These are phyloP conservation scores for Neocucurbitaria cava DNA, from an alignment of 2,329 filamentous ascomycete species.

Conservation along the genomic window DNA sequence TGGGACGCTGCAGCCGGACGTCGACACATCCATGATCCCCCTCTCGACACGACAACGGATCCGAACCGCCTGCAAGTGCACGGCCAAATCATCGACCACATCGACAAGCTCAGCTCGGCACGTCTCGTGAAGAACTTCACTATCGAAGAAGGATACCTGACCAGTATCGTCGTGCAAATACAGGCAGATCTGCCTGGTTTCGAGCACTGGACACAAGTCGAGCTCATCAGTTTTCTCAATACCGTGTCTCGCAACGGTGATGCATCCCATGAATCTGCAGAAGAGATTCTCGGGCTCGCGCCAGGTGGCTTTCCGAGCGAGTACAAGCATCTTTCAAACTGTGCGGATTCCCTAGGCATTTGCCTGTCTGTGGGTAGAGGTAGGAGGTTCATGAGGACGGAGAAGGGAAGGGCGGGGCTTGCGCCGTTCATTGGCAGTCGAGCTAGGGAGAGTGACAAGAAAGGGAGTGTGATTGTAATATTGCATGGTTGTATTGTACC, in stretches of 20 bases:
- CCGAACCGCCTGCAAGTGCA: constrained; percentile 14
- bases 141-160: constrained; percentile 9
- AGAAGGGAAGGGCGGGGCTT: constrained; percentile 16
- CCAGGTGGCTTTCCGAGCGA: background rate
- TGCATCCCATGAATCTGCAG: constrained; percentile 7
- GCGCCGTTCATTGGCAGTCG: constrained; percentile 17
- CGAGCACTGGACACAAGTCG: constrained; percentile 7
- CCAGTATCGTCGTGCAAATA: constrained; percentile 4
- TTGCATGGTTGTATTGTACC: constrained; percentile 25
- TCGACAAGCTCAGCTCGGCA: constrained; percentile 11
- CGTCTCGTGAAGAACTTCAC: constrained; percentile 5
- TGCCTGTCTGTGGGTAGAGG: constrained; percentile 15
- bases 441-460: background rate
- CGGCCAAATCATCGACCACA: constrained; percentile 17
- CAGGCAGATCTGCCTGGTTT: constrained; percentile 8
- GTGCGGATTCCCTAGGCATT: background rate
- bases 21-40: constrained; percentile 6
- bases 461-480: constrained; percentile 16
- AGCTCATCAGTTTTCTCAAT: constrained; percentile 19
- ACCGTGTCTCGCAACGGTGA: constrained; percentile 8
- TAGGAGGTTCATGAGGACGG: constrained; percentile 16
- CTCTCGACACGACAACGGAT: constrained; percentile 1
- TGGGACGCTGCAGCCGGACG: constrained; percentile 20
- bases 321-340: background rate
- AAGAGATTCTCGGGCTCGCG: constrained; percentile 12